Conservation (phyloP, 2,329 filamentous ascomycete species). For the Leptographium lundbergii region DNA sequence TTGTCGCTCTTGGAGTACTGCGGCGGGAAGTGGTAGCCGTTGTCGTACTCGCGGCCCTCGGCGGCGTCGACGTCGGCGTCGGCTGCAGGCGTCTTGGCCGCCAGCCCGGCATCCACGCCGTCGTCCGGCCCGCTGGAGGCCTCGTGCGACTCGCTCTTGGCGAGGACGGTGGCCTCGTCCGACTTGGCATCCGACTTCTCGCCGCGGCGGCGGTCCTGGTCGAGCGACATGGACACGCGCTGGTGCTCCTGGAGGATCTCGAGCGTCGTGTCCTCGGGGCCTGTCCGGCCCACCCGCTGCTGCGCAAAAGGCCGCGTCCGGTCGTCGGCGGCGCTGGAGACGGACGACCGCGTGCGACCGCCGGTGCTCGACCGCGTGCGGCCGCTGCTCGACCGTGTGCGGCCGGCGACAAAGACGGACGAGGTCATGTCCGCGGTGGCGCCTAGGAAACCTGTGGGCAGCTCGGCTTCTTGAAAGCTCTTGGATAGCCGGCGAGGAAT, state of each 20-base stretch:
- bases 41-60: conserved; percentile 31
- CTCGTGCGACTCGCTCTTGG: neutral
- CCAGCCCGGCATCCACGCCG: neutral
- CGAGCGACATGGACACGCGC: neutral
- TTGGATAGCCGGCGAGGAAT: conserved; percentile 11
- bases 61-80: neutral
- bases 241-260: conserved; percentile 2
- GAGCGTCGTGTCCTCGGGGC: conserved; percentile 1
- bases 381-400: neutral
- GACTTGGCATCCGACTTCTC: neutral
- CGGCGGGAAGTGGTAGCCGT: conserved; percentile 54
- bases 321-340: conserved; percentile 3
- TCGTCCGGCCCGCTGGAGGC: neutral
- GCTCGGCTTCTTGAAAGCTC: conserved; percentile 30
- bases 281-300: neutral
- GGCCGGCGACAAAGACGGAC: conserved; percentile 18
- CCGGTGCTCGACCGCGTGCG: conserved; percentile 7
- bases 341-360: conserved; percentile 5
- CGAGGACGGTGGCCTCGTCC: neutral
- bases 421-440: conserved; percentile 33
- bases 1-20: conserved; percentile 47
- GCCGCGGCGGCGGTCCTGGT: neutral
- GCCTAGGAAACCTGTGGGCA: conserved; percentile 34
- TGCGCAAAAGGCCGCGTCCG: neutral
- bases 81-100: neutral